Evolutionary conservation across 1,284 basidiomycete species (phyloP).

Genomic region (Mixia osmundae): DNA sequence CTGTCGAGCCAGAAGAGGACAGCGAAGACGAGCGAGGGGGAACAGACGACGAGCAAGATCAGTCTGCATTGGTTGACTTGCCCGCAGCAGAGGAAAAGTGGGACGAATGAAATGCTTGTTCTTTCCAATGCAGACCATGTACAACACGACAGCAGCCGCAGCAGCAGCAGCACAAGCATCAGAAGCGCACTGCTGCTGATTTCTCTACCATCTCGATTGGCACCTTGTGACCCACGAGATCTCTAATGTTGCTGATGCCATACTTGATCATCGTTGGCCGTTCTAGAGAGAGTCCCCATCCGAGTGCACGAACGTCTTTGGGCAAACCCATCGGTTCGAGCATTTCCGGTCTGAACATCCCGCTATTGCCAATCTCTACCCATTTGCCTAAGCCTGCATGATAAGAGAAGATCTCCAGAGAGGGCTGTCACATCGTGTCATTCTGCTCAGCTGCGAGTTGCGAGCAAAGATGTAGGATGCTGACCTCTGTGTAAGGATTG

Average conservation of each 20-base stretch:
- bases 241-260: conserved; percentile 82
- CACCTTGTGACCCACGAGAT: conserved; percentile 91
- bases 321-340: conserved; percentile 97
- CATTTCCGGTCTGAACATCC: conserved; percentile 99
- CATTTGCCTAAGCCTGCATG: conserved; percentile 83
- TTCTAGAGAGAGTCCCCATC: conserved; percentile 89
- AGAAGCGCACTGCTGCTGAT: conserved; percentile 66
- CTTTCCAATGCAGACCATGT: not conserved
- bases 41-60: no score
- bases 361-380: conserved; percentile 72
- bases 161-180: conserved; percentile 5
- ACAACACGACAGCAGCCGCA: not conserved
- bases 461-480: conserved; percentile 12
- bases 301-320: conserved; percentile 84
- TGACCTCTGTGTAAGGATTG: conserved; percentile 83
- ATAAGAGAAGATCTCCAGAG: conserved; percentile 98
- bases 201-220: conserved; percentile 50
- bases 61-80: no score
- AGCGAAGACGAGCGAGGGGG: no score
- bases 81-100: not conserved
- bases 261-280: conserved; percentile 98
- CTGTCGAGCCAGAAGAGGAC: no score
- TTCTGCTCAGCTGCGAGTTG: conserved; percentile 2
- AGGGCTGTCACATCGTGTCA: conserved; percentile 37
- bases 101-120: not conserved